Base-by-base conservation (phyloP, 805 yeast species). In the Saccharomycopsis lassenensis region DNA sequence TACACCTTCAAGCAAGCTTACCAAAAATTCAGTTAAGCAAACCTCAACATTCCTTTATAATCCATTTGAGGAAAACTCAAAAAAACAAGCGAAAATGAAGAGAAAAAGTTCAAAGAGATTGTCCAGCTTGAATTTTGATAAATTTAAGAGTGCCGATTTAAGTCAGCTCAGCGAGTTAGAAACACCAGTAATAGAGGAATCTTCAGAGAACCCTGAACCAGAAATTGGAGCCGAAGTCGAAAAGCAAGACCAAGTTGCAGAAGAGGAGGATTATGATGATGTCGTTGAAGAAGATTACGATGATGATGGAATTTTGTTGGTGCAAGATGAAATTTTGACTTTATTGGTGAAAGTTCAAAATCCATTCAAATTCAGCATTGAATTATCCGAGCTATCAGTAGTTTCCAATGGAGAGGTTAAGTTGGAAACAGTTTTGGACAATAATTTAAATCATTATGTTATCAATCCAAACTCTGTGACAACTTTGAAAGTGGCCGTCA, bases 301-400 rank as follows among this genome's bases (percentile, higher is more conserved):
- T 14, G 39, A 42, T 37, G 39, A 36, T 11, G 47, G 43, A 32
- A 48, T 56, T 42, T 49, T 62, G 14, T 46, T 74, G 5, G 75
- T 76, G 12, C 71, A 70, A 45, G 81, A 75, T 23, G 94, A 85
- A 36, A 61, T 69, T 4, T 68, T 71, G 8, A 79, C 74, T 39
- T 59, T 81, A 12, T 52, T 60, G 4, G 58, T 83, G 2, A 58
- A 62, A 3, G 49, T 87, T 6, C 86, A 80, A 50, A 89, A 89
- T 52, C 94, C 95, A 6, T 84, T 74, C 57, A 69, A 71, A 4
- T 84, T 83, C 54, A 84, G 78, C 28, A 58, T 87, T 10, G 76
- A 71, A 25, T 57, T 87, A 4, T 60, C 62, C 14, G 67, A 67
- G 21, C 50, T 79, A 3, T 48, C 57, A 25, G 55, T 78, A 2